Evolutionary conservation across 768 basidiomycete species (phyloP), one percentile per base, ranked within the genome.

Genomic region (Hemileccinum rubropunctum): DNA sequence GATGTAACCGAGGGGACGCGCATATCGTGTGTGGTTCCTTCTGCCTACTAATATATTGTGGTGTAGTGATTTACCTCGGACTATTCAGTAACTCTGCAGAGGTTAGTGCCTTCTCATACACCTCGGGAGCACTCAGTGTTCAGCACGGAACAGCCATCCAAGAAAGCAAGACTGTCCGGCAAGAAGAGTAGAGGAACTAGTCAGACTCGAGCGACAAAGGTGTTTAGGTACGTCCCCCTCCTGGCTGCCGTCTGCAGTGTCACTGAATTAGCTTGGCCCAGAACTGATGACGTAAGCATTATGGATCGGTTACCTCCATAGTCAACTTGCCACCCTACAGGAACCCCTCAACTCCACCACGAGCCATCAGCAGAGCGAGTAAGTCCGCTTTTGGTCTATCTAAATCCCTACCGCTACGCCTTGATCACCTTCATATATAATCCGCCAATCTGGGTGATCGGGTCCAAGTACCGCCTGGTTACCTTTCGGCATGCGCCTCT

Each of bases 401-500:
- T 53, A 50, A 46, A 35, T 43, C 33, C 54, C 50, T 28, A 40
- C 49, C 26, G 26, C 53, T 42, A 48, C 57, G 40, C 28, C 47
- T 52, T 45, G 40, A 48, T 53, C 42, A 21, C 42, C 37, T 58
- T 47, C 52, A 27, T 37, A 45, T 55, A 48, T 35, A 45, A 50
- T 28, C 48, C 54, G 20, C 41, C 58, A 40, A 51, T 49, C 47
- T 54, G 23, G 52, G 65, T 59, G 56, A 63, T 60, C 56, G 37
- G 59, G 56, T 44, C 52, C 58, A 50, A 54, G 54, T 48, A 58
- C 44, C 45, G n/a, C 52, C 62, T 57, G 50, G 58, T 65, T 56
- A 65, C 66, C 52, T 65, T 56, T 68, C 62, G 60, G 52, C 77
- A 87, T 88, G 86, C 76, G 65, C 67, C 70, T 84, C 65, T 77